These are phyloP conservation scores for Irpex sp. DNA, from an alignment of 1,284 basidiomycete genomes.

Conservation along the genomic window DNA sequence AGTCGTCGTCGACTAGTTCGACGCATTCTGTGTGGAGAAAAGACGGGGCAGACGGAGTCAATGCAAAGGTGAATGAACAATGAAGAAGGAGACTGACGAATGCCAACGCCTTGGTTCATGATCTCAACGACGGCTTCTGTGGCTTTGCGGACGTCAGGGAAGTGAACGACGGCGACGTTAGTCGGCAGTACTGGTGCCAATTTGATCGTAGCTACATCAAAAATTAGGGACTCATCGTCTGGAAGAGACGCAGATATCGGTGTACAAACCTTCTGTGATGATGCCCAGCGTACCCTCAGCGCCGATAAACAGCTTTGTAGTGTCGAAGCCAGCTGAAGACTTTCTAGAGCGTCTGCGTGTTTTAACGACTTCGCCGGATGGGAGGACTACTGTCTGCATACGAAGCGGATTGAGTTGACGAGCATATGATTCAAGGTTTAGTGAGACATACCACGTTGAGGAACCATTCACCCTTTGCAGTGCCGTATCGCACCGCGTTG, in stretches of 20 bases:
- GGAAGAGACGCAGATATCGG: too few relatives aligned
- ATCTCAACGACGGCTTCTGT: conserved; percentile 76
- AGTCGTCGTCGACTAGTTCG: conserved; percentile 71
- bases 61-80: neutral
- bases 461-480: conserved; percentile 48
- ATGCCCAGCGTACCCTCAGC: conserved; percentile 95
- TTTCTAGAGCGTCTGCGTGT: conserved; percentile 85
- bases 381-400: conserved; percentile 79
- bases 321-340: conserved; percentile 89
- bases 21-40: conserved; percentile 48
- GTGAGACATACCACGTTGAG: conserved; percentile 60
- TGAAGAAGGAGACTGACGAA: conserved; percentile 43
- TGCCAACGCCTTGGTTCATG: conserved; percentile 70
- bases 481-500: conserved; percentile 68
- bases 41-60: neutral
- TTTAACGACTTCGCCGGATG: conserved; percentile 91
- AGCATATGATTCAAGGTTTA: too few relatives aligned
- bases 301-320: conserved; percentile 90
- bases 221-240: too few relatives aligned
- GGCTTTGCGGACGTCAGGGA: conserved; percentile 60
- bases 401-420: too few relatives aligned
- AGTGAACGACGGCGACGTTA: conserved; percentile 65
- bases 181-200: conserved; percentile 82
- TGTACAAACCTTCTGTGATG: conserved; percentile 73
- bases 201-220: conserved; percentile 63